Conservation (phyloP, 2,329 filamentous ascomycete species). For the Chrysoporthe deuterocubensis region DNA sequence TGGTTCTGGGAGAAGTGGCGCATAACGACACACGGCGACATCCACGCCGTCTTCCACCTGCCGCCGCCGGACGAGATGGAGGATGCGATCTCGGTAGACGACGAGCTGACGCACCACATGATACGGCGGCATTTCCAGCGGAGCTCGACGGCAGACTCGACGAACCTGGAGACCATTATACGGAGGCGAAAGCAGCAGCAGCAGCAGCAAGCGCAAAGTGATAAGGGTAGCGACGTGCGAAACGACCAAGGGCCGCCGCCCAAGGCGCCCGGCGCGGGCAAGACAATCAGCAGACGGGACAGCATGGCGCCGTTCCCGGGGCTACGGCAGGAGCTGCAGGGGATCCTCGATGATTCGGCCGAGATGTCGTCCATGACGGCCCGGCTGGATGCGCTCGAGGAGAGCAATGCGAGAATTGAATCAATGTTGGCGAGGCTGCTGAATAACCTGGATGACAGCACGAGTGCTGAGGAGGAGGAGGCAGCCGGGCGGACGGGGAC, state of each 20-base stretch:
- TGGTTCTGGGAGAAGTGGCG: constrained; percentile 70
- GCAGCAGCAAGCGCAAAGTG: constrained; percentile 3
- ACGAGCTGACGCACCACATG: constrained; percentile 61
- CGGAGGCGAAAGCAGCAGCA: constrained; percentile 27
- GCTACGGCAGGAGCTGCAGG: constrained; percentile 53
- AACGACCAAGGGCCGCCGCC: constrained; percentile 19
- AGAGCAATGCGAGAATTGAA: constrained; percentile 53
- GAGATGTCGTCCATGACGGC: constrained; percentile 49
- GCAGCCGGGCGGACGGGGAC: constrained; percentile 32
- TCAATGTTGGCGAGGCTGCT: constrained; percentile 48
- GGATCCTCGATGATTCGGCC: constrained; percentile 51
- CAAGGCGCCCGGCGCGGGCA: constrained; percentile 30
- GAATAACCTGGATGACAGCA: constrained; percentile 30
- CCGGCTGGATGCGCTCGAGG: constrained; percentile 55
- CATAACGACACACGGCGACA: constrained; percentile 72
- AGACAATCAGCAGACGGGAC: constrained; percentile 46
- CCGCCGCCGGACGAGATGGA: constrained; percentile 66
- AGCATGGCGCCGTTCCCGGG: constrained; percentile 59
- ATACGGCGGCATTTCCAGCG: constrained; percentile 61
- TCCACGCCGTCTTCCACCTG: constrained; percentile 74
- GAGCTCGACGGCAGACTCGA: constrained; percentile 45
- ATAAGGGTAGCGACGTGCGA: background rate
- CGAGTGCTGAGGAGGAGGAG: constrained; percentile 33
- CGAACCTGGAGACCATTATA: constrained; percentile 21
- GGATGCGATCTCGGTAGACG: constrained; percentile 61